Conservation (phyloP, 805 yeast species). For the Starmerella floricola region DNA sequence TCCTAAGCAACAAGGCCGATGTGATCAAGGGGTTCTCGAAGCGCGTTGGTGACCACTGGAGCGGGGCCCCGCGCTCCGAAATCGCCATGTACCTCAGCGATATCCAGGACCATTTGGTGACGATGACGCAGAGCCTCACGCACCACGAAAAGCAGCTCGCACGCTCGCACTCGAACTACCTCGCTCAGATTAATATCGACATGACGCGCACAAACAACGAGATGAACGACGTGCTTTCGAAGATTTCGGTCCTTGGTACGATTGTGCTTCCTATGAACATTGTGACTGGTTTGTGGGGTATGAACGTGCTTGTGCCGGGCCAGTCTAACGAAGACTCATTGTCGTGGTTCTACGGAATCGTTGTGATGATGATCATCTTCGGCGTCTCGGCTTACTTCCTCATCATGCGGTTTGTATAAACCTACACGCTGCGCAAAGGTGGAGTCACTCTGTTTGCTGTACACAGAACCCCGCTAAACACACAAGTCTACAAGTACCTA, state of each 20-base stretch:
- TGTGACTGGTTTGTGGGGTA: conserved; percentile 96
- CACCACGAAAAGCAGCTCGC: conserved; percentile 91
- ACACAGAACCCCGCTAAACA: too few species aligned
- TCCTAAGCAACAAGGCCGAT: conserved; percentile 87
- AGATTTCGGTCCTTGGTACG: conserved; percentile 86
- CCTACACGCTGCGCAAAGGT: not conserved
- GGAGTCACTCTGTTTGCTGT: too few species aligned
- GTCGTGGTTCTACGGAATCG: conserved; percentile 47
- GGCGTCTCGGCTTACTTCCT: conserved; percentile 24
- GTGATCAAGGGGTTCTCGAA: conserved; percentile 94
- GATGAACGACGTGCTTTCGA: conserved; percentile 90
- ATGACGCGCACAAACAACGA: conserved; percentile 96
- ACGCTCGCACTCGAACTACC: conserved; percentile 87
- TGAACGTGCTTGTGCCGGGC: conserved; percentile 96
- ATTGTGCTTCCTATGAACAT: conserved; percentile 91
- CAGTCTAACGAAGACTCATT: conserved; percentile 48
- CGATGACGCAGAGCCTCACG: conserved; percentile 90
- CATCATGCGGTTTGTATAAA: conserved; percentile 20
- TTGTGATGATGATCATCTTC: conserved; percentile 24
- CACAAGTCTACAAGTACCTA: too few species aligned
- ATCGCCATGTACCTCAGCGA: conserved; percentile 93
- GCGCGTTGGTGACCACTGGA: conserved; percentile 77
- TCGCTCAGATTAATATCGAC: conserved; percentile 93
- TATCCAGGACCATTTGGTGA: conserved; percentile 93
- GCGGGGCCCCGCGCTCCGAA: conserved; percentile 65